Percentiles rank a stretch among this genome's conserved stretches.
Conservation (phyloP, 768 basidiomycete genomes). For the Jaapia argillacea region DNA sequence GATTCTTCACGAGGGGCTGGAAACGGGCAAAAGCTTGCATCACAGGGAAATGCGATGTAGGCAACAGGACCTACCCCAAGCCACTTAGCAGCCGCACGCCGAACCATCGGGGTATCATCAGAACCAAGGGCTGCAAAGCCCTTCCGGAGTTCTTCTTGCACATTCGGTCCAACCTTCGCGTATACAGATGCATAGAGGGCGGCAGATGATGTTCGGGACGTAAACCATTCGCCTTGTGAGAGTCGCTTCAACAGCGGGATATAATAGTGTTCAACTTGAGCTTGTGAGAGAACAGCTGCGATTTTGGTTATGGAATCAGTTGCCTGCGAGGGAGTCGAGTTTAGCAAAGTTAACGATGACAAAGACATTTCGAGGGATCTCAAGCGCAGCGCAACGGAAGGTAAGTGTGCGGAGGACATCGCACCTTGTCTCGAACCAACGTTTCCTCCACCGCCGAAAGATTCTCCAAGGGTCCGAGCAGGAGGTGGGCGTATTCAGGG, state of each 20-base stretch:
- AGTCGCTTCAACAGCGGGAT: conserved; percentile 87
- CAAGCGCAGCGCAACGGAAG: not conserved
- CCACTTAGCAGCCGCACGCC: conserved; percentile 92
- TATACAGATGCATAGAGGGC: conserved; percentile 91
- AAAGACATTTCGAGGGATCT: conserved; percentile 4
- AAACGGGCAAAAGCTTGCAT: conserved; percentile 9
- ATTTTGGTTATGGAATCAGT: conserved; percentile 93
- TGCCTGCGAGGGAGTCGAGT: conserved; percentile 42
- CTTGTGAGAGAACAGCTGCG: conserved; percentile 61
- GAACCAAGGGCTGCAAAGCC: conserved; percentile 72
- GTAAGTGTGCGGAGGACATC: conserved; percentile 7
- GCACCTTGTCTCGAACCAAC: conserved; percentile 92
- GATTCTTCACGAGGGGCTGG: conserved; percentile 71
- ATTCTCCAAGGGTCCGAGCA: conserved; percentile 90
- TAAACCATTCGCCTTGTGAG: conserved; percentile 96
- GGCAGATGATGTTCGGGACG: conserved; percentile 91
- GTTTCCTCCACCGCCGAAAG: conserved; percentile 97
- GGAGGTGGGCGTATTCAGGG: conserved; percentile 70
- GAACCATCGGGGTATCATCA: conserved; percentile 98
- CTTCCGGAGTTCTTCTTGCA: conserved; percentile 85
- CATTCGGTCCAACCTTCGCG: conserved; percentile 54
- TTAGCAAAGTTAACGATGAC: too few species aligned
- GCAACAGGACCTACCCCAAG: conserved; percentile 62
- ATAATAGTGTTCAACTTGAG: conserved; percentile 83
- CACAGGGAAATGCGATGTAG: conserved; percentile 6